Percentiles rank a stretch among this genome's conserved stretches.
Conservation (phyloP, 257 asterid species). For the Coffea canephora region DNA sequence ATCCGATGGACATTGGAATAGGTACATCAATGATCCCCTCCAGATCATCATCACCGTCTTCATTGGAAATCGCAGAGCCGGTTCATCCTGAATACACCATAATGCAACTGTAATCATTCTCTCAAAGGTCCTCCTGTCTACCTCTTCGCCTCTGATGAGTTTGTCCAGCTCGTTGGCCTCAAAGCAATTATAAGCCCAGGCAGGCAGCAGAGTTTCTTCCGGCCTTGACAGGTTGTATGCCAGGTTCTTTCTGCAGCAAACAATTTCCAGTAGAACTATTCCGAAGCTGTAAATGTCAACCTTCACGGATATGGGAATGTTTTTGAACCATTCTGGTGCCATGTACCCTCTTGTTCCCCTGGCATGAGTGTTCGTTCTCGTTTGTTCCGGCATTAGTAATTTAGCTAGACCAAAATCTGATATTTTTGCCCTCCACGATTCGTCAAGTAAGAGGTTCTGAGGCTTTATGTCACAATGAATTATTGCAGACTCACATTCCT, state of each 20-base stretch:
- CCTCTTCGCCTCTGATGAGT: slow-evolving; percentile 18
- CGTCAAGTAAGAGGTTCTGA: slow-evolving; percentile 27
- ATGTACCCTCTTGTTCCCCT: slow-evolving; percentile 34
- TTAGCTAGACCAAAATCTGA: slow-evolving; percentile 29
- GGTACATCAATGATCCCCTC: slow-evolving; percentile 28
- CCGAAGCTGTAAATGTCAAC: slow-evolving; percentile 31
- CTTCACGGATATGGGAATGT: slow-evolving; percentile 21
- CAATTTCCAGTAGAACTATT: slow-evolving; percentile 27
- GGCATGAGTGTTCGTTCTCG: slow-evolving; percentile 25
- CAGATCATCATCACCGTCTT: slow-evolving; percentile 25
- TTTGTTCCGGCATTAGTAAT: slow-evolving; percentile 31
- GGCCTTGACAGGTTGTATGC: slow-evolving; percentile 12
- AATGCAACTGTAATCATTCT: slow-evolving; percentile 26
- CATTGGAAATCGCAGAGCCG: slow-evolving; percentile 27
- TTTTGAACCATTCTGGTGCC: slow-evolving; percentile 32
- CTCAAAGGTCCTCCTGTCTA: slow-evolving; percentile 22
- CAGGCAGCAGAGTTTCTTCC: slow-evolving; percentile 22
- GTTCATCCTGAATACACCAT: slow-evolving; percentile 30
- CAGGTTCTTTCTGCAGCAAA: slow-evolving; percentile 22
- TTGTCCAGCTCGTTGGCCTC: slow-evolving; percentile 10
- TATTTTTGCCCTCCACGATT: slow-evolving; percentile 24
- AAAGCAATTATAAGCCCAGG: slow-evolving; percentile 28
- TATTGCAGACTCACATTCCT: slow-evolving; percentile 32
- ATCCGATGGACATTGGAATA: slow-evolving; percentile 21
- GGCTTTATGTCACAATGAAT: slow-evolving; percentile 31